Base-by-base conservation (phyloP, 805 yeast species). In the Saccharomycopsis selenospora region DNA sequence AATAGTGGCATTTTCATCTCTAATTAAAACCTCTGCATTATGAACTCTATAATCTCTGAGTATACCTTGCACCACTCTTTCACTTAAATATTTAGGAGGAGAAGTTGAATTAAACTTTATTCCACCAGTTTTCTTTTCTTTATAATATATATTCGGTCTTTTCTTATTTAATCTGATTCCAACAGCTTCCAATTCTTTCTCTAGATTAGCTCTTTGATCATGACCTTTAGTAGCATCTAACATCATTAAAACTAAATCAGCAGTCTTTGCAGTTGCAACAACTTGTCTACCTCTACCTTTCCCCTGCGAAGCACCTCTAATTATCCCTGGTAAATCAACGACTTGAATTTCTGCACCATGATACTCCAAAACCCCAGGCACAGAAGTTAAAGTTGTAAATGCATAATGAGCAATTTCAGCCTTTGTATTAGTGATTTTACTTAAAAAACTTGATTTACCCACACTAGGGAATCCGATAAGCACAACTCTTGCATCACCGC, bases 211-310 rank as follows among this genome's bases (percentile, higher is more conserved):
- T 55, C 97, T 73, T 65, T 91, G 99, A 58, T 90, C 89, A 25
- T 80, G 81, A 25, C 95, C 86, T 63, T 93, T 93, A 1, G 99
- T 91, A 1, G 98, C 96, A 67, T 91, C 99, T 55, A 91, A 68
- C 48, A 91, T 89, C 95, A 91, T 93, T 60, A 91, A 68, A 53
- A 91, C 82, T 61, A 91, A 69, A 61, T 93, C 98, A 0, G 96
- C 89, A 0, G 98, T 91, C 64, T 93, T 83, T 0, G 97, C 95
- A 0, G 96, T 93, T 2, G 98, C 85, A 55, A 91, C 90, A 38
- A 93, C 98, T 65, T 93, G 98, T 59, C 96, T 76, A 49, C 98
- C 98, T 65, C 99, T 79, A 58, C 99, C 99, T 66, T 90, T 90
- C 59, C 98, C 98, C 62, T 87, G 96, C 29, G 95, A 75, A 3